Base-by-base conservation (phyloP, 495 filamentous ascomycete genomes). In the Sordaria brevicollis region DNA sequence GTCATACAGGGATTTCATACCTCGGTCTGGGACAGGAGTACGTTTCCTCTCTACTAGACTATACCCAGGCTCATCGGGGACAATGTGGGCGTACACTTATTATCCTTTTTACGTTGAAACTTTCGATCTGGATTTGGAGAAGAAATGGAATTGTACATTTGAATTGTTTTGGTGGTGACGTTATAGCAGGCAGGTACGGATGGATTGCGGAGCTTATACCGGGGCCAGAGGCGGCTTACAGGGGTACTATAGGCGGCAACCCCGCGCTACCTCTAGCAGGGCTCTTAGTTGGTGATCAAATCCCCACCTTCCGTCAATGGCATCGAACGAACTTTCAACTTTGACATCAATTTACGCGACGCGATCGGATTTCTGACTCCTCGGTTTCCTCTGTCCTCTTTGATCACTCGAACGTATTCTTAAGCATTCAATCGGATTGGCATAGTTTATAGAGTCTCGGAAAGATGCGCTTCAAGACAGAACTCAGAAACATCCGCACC, bases 381-480 rank as follows among this genome's bases (percentile, higher is more conserved):
- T 17, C 9, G 15, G 35, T 8, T 38, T 38, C 25, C 35, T 29
- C 5, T 38, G 1, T 49, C 35, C 1, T 10, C 0, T 25, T 35
- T 8, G 4, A 15, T 5, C 10, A 39, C 36, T 17, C 10, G 10
- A 54, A 19, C 35, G 4, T 35, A 62, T 35, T 15, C 25, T 1
- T 17, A n/a, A 37, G 9, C 19, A 29, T 25, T 38, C 29, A 49
- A 5, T 37, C 25, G 66, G 10, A 25, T 21, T 21, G 65, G 1
- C 54, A 35, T 33, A 35, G 49, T 57, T n/a, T 62, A 33, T 8
- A 31, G 49, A 62, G 25, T 31, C 2, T 3, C 25, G 2, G 49
- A 72, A 80, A 78, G 7, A 95, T 95, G 93, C 86, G 93, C 65
- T 95, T 95, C 83, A 90, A 89, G 74, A 91, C 88, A 39, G 88